phyloP scores from a whole-genome alignment of 495 filamentous ascomycete genomes.

The Aspergillus cristatus region DNA sequence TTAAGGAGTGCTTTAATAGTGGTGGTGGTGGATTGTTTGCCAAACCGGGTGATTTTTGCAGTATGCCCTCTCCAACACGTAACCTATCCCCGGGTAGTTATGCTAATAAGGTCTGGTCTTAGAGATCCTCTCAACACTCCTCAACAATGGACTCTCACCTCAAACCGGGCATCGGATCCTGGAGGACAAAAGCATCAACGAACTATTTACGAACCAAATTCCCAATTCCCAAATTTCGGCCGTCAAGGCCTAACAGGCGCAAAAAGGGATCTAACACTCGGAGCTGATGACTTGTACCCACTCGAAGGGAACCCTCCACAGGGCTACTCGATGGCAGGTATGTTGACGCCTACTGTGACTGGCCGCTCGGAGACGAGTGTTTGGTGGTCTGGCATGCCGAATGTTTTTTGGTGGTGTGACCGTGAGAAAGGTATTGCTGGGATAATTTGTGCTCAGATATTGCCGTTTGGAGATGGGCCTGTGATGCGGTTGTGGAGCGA shows the following conservation, averaged over 20 bases:
- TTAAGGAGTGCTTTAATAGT: conserved; percentile 29
- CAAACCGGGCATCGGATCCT: conserved; percentile 32
- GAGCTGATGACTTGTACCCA: conserved; percentile 36
- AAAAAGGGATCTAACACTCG: conserved; percentile 42
- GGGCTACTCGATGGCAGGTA: conserved; percentile 41
- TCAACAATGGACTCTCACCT: conserved; percentile 45
- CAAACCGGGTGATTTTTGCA: conserved; percentile 44
- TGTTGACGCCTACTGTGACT: conserved; percentile 32
- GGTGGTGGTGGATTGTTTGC: conserved; percentile 51
- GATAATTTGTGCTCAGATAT: conserved; percentile 47
- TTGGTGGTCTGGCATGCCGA: conserved; percentile 50
- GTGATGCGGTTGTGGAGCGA: too few species aligned
- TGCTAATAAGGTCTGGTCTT: conserved; percentile 18
- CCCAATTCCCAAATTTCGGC: conserved; percentile 41
- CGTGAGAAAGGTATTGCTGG: conserved; percentile 49
- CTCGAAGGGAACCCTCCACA: conserved; percentile 56
- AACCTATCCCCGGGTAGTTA: neutral
- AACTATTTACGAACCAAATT: conserved; percentile 56
- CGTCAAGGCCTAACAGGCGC: conserved; percentile 35
- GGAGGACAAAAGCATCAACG: conserved; percentile 40
- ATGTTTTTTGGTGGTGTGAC: conserved; percentile 55
- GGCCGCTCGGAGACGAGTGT: conserved; percentile 31
- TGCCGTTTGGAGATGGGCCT: conserved; percentile 42
- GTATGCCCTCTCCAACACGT: too few species aligned
- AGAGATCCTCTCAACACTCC: conserved; percentile 34